Evolutionary conservation across 1,284 basidiomycete genomes (phyloP).

Genomic region (Trametes polyzona): DNA sequence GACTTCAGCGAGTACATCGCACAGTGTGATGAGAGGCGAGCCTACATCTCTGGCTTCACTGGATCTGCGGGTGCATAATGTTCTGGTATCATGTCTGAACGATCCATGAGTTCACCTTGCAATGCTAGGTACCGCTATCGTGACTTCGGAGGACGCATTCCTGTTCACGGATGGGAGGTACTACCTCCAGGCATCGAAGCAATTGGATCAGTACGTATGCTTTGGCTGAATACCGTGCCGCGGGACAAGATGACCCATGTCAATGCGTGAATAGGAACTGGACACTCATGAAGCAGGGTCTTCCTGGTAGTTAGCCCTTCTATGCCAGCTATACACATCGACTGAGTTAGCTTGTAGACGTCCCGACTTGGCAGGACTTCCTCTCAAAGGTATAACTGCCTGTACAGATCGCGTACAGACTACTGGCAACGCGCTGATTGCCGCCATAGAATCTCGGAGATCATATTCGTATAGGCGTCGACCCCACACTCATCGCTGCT

Average conservation of each 20-base stretch:
- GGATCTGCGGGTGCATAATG: conserved; percentile 80
- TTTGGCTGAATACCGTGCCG: neutral
- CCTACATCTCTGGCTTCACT: conserved; percentile 90
- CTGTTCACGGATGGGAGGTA: conserved; percentile 95
- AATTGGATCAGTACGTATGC: conserved; percentile 78
- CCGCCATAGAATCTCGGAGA: conserved; percentile 60
- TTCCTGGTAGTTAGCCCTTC: conserved; percentile 55
- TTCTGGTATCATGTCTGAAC: neutral
- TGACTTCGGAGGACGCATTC: conserved; percentile 74
- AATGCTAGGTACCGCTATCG: conserved; percentile 72
- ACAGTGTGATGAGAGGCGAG: conserved; percentile 81
- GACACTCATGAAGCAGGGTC: conserved; percentile 91
- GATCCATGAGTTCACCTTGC: conserved; percentile 8
- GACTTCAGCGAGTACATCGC: conserved; percentile 93
- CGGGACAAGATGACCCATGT: neutral
- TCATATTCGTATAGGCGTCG: conserved; percentile 77
- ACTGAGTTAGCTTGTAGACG: conserved; percentile 48
- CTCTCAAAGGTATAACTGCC: conserved; percentile 62
- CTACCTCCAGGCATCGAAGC: conserved; percentile 89
- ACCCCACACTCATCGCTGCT: conserved; percentile 76
- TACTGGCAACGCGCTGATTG: neutral
- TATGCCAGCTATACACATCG: neutral
- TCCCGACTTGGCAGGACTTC: conserved; percentile 92
- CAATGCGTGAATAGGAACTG: conserved; percentile 67
- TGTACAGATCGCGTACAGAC: neutral